phyloP scores from a whole-genome alignment of 176 grass and related monocot species.

The Musa itinerans region DNA sequence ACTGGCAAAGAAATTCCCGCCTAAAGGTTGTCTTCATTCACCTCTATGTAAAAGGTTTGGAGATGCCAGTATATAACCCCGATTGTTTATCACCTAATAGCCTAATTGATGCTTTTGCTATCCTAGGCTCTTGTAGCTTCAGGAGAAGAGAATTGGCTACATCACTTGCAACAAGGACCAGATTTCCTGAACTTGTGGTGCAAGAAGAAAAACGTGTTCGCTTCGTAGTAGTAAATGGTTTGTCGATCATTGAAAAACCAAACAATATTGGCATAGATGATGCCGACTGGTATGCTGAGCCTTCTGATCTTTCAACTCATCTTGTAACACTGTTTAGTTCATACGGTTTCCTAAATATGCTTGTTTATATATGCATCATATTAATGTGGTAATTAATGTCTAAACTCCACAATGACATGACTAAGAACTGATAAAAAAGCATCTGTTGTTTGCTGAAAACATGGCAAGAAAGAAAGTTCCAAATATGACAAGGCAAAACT shows the following conservation, averaged over 20 bases:
- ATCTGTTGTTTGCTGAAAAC: too few species aligned
- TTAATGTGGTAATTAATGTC: too few species aligned
- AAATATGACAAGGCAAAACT: too few species aligned
- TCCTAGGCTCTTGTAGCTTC: conserved; percentile 68
- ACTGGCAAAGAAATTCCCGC: conserved; percentile 65
- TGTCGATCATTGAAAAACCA: conserved; percentile 70
- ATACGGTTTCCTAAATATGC: neutral
- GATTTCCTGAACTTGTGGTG: conserved; percentile 82
- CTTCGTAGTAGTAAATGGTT: conserved; percentile 81
- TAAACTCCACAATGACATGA: too few species aligned
- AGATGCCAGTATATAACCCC: neutral
- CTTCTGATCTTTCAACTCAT: conserved; percentile 14
- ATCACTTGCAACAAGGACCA: conserved; percentile 56
- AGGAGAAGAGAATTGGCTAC: conserved; percentile 91
- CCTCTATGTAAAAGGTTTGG: neutral
- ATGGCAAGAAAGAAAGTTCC: too few species aligned
- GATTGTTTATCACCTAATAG: neutral
- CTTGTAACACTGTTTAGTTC: neutral
- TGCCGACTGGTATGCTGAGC: conserved; percentile 48
- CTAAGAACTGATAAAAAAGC: too few species aligned
- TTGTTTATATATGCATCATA: neutral
- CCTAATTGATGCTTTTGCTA: conserved; percentile 6
- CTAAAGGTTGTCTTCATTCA: conserved; percentile 40
- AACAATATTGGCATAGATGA: conserved; percentile 51
- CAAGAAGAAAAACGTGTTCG: conserved; percentile 93